Base-by-base conservation (phyloP, 768 basidiomycete species). In the Lactarius psammicola region DNA sequence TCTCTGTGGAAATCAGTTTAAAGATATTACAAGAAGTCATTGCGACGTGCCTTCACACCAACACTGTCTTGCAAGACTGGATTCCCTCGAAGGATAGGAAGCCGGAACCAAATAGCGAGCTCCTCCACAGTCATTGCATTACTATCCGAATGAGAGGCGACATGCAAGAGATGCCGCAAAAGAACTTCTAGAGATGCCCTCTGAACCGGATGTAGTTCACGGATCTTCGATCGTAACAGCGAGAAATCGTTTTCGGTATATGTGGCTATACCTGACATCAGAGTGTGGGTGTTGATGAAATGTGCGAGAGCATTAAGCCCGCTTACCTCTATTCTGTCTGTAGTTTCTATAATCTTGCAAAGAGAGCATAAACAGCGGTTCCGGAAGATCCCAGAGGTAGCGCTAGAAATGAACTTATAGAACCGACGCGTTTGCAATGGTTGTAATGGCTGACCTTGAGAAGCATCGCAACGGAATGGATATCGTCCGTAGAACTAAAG, bases 21-120 rank as follows among this genome's bases (percentile, higher is more conserved):
- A 20, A 4, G 0, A n/a, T n/a, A n/a, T n/a, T n/a, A n/a, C 42
- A n/a, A 1, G 20, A 3, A n/a, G 42, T 44, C 0, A 20, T 5
- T 8, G 9, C n/a, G 11, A 23, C 44, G 4, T 46, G n/a, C 44
- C 44, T 46, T 46, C n/a, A n/a, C 0, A 9, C 4, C 7, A 44
- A 46, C 44, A n/a, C 18, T 20, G 2, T 20, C 42, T n/a, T 20
- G 36, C n/a, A n/a, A n/a, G n/a, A n/a, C 36, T 4, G 1, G 20
- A 44, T 20, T 44, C 6, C n/a, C 44, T 3, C n/a, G 44, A 3
- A 46, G n/a, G n/a, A n/a, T n/a, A n/a, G 2, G 4, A 46, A 3
- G 3, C 0, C 44, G 2, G n/a, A 46, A n/a, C 8, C 3, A 10
- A 23, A n/a, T n/a, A n/a, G 44, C 44, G n/a, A 46, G 44, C 44